Percentiles rank a stretch among this genome's conserved stretches.
phyloP scores from a whole-genome alignment of 116 monocot species.

The Trichopus zeylanicus region DNA sequence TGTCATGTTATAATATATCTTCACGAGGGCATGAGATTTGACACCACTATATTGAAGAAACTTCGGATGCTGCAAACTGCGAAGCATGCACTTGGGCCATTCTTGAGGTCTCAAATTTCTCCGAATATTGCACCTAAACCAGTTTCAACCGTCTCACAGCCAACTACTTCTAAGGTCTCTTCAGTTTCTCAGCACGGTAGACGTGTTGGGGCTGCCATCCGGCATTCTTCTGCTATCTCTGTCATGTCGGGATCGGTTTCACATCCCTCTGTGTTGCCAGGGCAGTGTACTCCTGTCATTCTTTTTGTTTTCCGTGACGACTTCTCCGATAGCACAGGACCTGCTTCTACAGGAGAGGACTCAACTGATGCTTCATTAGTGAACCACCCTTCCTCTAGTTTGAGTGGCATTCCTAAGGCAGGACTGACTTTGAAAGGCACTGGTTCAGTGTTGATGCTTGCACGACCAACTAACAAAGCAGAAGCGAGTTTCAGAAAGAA shows the following conservation, averaged over 20 bases:
- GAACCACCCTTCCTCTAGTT: constrained; percentile 22
- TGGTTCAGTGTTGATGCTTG: constrained; percentile 54
- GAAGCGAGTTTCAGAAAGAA: constrained; percentile 62
- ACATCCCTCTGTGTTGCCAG: constrained; percentile 40
- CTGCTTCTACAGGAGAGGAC: constrained; percentile 32
- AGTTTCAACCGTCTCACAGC: constrained; percentile 17
- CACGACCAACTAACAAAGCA: constrained; percentile 46
- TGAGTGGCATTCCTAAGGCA: constrained; percentile 15
- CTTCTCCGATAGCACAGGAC: constrained; percentile 22
- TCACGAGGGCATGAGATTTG: constrained; percentile 65
- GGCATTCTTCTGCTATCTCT: constrained; percentile 44
- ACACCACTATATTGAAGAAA: constrained; percentile 65
- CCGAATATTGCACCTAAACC: constrained; percentile 21
- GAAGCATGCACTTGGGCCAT: constrained; percentile 68
- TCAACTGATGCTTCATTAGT: constrained; percentile 18
- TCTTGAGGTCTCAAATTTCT: constrained; percentile 38
- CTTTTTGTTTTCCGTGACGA: constrained; percentile 83
- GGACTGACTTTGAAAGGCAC: constrained; percentile 39
- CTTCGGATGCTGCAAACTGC: constrained; percentile 80
- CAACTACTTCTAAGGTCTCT: constrained; percentile 15
- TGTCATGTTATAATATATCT: constrained; percentile 92
- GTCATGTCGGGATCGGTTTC: constrained; percentile 49
- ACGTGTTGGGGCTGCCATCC: constrained; percentile 20
- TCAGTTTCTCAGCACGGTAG: constrained; percentile 41
- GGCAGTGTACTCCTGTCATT: constrained; percentile 64